Evolutionary conservation across 371 early-diverging fungal genomes (phyloP).

Genomic region (Quaeritorhiza haematococci): DNA sequence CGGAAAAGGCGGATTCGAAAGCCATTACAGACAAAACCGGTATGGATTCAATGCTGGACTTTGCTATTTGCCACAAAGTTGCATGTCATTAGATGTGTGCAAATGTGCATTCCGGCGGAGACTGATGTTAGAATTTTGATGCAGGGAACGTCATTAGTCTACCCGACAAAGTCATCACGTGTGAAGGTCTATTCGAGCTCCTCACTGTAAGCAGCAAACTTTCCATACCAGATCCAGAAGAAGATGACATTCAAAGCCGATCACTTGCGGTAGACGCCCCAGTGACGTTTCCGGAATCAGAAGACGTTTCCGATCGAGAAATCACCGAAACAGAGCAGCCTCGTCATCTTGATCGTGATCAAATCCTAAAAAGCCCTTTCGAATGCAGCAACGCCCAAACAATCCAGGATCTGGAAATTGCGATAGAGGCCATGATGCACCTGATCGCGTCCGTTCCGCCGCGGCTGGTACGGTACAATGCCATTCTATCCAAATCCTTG

Average conservation of each 20-base stretch:
- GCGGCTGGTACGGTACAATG: conserved; percentile 26
- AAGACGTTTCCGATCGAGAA: background rate
- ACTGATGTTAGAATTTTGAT: no score
- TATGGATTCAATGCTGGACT: no score
- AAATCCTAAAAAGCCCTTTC: background rate
- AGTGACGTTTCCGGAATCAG: background rate
- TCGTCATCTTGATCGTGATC: background rate
- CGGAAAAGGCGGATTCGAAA: background rate
- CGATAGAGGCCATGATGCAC: conserved; percentile 22
- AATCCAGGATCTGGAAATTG: conserved; percentile 9
- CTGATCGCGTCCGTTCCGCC: conserved; percentile 22
- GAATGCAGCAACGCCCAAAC: background rate
- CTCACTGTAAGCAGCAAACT: no score
- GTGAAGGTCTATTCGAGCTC: no score
- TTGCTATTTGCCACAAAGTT: background rate
- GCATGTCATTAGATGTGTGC: background rate
- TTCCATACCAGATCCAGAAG: no score
- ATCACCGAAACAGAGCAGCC: background rate
- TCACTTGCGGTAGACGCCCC: background rate
- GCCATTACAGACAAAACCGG: no score
- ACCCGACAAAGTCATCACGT: no score
- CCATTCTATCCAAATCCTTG: conserved; percentile 12
- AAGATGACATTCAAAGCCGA: background rate
- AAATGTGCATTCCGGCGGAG: background rate
- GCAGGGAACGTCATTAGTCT: no score